Evolutionary conservation across 2,329 filamentous ascomycete species (phyloP).

Genomic region (Paraphaeosphaeria sporulosa): DNA sequence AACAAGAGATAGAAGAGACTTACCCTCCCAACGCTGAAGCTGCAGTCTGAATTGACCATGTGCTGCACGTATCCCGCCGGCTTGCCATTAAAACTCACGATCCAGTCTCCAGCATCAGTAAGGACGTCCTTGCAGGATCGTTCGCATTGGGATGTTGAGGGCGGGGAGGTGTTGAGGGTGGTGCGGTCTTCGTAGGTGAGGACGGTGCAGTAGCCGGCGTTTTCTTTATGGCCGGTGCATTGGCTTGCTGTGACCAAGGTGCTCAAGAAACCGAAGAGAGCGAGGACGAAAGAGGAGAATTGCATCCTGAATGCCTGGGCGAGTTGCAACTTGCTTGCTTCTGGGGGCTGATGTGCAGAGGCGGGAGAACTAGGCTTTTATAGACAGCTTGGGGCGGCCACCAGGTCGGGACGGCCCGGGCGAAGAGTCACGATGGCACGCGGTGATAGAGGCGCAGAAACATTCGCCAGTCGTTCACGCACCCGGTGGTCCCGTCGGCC

Average conservation of each 20-base stretch:
- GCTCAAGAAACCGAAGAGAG: background rate
- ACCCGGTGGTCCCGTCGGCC: background rate
- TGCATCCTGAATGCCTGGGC: background rate
- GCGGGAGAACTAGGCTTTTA: background rate
- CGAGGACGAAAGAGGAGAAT: background rate
- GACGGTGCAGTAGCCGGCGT: slow-evolving; percentile 25
- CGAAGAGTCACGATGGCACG: background rate
- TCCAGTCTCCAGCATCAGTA: slow-evolving; percentile 32
- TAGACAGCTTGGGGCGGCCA: background rate
- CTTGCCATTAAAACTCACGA: slow-evolving; percentile 23
- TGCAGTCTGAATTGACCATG: slow-evolving; percentile 22
- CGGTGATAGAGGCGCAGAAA: background rate
- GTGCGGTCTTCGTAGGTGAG: slow-evolving; percentile 28
- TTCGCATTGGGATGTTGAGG: slow-evolving; percentile 22
- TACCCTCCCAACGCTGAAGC: slow-evolving; percentile 26
- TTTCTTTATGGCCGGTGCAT: slow-evolving; percentile 18
- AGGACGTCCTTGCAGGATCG: slow-evolving; percentile 23
- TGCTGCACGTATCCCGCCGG: slow-evolving; percentile 27
- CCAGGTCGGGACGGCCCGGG: background rate
- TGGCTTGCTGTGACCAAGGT: slow-evolving; percentile 6
- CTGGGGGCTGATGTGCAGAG: background rate
- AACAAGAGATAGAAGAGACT: background rate
- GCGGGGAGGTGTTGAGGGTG: slow-evolving; percentile 16
- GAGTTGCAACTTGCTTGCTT: background rate
- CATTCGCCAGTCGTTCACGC: background rate